A percentile compares a stretch with the other conserved stretches of the same genome.
Conservation (phyloP, 495 filamentous ascomycete genomes). For the Neurospora sp. region DNA sequence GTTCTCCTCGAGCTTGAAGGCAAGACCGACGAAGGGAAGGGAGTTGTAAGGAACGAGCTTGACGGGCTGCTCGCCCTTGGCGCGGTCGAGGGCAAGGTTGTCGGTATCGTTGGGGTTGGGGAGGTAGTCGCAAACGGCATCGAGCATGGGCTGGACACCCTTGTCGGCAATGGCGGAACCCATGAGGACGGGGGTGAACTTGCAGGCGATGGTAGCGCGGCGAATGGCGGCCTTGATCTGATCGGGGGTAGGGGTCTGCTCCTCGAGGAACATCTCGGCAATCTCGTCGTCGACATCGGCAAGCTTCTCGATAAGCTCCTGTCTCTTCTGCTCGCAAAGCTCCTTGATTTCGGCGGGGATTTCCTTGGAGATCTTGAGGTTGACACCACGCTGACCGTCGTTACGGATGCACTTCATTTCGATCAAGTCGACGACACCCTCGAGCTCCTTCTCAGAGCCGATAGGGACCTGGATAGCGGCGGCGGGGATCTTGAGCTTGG, state of each 20-base stretch:
- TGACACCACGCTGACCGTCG: constrained; percentile 66
- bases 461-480: constrained; percentile 95
- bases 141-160: constrained; percentile 91
- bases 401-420: constrained; percentile 90
- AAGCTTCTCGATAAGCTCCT: constrained; percentile 83
- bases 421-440: constrained; percentile 90
- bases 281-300: constrained; percentile 99
- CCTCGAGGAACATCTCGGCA: constrained; percentile 89
- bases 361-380: constrained; percentile 60
- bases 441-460: constrained; percentile 82
- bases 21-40: constrained; percentile 87
- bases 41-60: constrained; percentile 87
- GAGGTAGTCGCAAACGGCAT: constrained; percentile 92
- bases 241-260: constrained; percentile 58
- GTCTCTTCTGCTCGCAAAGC: constrained; percentile 67
- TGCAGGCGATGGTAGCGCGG: constrained; percentile 72
- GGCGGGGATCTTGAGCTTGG: constrained; percentile 83
- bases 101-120: constrained; percentile 87
- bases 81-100: constrained; percentile 79
- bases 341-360: constrained; percentile 69
- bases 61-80: constrained; percentile 66
- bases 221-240: constrained; percentile 90
- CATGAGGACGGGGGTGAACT: constrained; percentile 96
- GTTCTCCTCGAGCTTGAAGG: constrained; percentile 98
- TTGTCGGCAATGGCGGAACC: constrained; percentile 93